Evolutionary conservation across 345 rosid genomes (phyloP), one percentile per base, ranked within the genome.

Genomic region (Gossypium herbaceum): DNA sequence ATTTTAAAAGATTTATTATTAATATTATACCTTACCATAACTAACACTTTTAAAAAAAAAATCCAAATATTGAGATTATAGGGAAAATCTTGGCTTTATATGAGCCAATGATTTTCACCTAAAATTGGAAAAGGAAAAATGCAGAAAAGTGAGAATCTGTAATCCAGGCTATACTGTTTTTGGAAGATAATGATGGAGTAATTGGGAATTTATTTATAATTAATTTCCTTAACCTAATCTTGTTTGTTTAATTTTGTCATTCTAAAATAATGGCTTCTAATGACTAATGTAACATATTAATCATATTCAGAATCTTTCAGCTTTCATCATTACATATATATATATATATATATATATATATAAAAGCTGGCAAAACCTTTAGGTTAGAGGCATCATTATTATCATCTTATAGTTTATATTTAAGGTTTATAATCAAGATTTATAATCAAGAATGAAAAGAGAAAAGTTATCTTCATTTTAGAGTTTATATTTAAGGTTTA

Each of bases 31-130:
- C 34, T 29, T 29, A 29, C 34, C 34, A 29, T 3, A 0, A 29
- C 34, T 29, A 29, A 3, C 34, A 29, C 34, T 29, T 29, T 20
- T 20, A 1, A 20, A 20, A 20, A 3, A 29, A 29, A 3, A 29
- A 29, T 29, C 34, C 34, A 29, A 29, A 29, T 29, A 34, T 34
- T 34, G 41, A 34, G 7, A 34, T 34, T 34, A 34, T 34, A 34
- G 6, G 7, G 7, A 4, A 34, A 34, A 34, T 34, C 7, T 34
- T 34, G 41, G 12, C 34, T 25, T 25, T 8, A 72, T 6, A 61
- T 41, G 22, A 74, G 75, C 39, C 51, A 63, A 68, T 76, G 73
- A 78, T 73, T 62, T 39, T 73, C 2, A 34, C 7, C 41, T 34
- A 34, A 34, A 34, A 34, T 34, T 34, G 41, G 7, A 34, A 34